Evolutionary conservation across 2,329 filamentous ascomycete species (phyloP).

Genomic region (Karstenula rhodostoma): DNA sequence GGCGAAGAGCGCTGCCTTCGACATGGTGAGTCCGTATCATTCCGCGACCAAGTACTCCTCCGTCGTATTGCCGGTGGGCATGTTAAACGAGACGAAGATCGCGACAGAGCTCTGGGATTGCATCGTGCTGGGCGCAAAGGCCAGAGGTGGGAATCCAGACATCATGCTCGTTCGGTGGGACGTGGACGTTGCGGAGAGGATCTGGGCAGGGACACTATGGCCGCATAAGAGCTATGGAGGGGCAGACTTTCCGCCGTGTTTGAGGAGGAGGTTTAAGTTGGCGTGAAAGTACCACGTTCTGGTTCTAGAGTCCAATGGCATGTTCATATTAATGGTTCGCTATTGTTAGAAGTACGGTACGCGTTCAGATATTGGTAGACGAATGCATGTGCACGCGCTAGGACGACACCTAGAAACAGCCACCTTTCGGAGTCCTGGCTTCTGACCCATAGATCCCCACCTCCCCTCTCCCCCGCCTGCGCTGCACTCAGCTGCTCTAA

Average conservation of each 20-base stretch:
- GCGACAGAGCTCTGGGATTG: slow-evolving; percentile 18
- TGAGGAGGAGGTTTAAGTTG: neutral
- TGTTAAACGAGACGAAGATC: slow-evolving; percentile 5
- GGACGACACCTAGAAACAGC: too few relatives aligned
- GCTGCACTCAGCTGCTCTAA: too few relatives aligned
- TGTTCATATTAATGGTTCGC: too few relatives aligned
- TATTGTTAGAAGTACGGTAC: too few relatives aligned
- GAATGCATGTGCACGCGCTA: too few relatives aligned
- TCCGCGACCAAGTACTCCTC: slow-evolving; percentile 7
- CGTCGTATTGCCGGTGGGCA: slow-evolving; percentile 9
- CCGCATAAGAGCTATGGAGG: slow-evolving; percentile 11
- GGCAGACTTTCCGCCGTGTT: neutral
- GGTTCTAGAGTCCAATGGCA: too few relatives aligned
- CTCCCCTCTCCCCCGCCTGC: too few relatives aligned
- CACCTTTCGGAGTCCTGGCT: too few relatives aligned
- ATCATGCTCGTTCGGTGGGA: slow-evolving; percentile 17
- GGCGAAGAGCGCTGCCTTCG: neutral
- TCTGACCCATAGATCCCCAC: too few relatives aligned
- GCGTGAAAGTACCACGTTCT: too few relatives aligned
- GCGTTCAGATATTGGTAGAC: too few relatives aligned
- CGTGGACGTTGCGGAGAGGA: slow-evolving; percentile 15
- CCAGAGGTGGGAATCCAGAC: slow-evolving; percentile 3
- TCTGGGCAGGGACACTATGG: slow-evolving; percentile 18
- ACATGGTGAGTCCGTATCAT: slow-evolving; percentile 17
- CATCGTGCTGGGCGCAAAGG: slow-evolving; percentile 4